Evolutionary conservation across 768 basidiomycete species (phyloP), one percentile per base, ranked within the genome.

Genomic region (Floccularia luteovirens): DNA sequence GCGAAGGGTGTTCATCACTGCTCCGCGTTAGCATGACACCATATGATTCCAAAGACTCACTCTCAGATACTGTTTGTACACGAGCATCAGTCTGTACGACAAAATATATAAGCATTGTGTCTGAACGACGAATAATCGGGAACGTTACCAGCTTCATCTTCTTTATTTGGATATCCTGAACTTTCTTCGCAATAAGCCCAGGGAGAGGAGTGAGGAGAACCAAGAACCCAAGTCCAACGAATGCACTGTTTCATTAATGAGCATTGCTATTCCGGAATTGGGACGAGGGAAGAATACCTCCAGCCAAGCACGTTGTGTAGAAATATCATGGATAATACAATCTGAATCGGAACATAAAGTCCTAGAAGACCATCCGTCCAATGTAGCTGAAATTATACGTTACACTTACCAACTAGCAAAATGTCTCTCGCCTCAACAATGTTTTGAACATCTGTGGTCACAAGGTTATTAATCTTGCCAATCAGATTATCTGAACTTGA

Each of bases 381-480:
- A 34, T 17, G 20, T 34, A 14, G 6, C 16, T 34, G 8, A 34
- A 17, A 17, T 34, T 19, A 7, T 12, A 34, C 8, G 32, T 34
- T 14, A 34, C 16, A 14, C 20, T 8, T 34, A 14, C 8, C n/a
- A 8, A 8, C 16, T 34, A 8, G n/a, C 32, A 8, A 16, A 28
- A 39, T 27, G 19, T 39, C 38, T 7, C 5, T n/a, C 11, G 58
- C 58, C 16, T 55, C 56, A 13, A 53, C 49, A 34, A 72, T 67
- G 42, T 61, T 62, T 24, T 42, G 45, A 43, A 69, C 33, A 56
- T 90, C 86, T 1, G 79, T 77, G 5, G 83, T 77, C 24, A 85
- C 73, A 4, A 88, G 60, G 40, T 86, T 89, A 55, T 82, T 89
- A 53, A 90, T 79, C 53, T 76, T 83, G 7, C 88, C 86, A 25